Base-by-base conservation (phyloP, 2,329 filamentous ascomycete species). In the Penicillium sp. region DNA sequence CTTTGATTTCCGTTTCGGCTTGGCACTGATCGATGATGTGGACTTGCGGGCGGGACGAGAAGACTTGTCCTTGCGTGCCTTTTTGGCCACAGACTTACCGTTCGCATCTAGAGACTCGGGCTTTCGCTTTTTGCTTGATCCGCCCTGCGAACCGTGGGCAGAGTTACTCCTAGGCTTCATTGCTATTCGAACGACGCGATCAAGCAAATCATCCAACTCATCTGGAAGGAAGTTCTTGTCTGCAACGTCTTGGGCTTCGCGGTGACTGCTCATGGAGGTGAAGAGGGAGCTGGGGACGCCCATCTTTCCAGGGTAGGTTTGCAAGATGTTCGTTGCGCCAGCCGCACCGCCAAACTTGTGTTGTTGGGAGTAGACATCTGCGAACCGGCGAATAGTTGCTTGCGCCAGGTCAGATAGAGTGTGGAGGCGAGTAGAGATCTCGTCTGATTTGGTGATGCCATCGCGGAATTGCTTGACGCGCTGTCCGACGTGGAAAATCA, bases 401-500 rank as follows among this genome's bases (percentile, higher is more conserved):
- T 94, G 90, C 0, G 92, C 86, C 10, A 99, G 82, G 72, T 99
- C 94, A 49, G 90, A 92, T 36, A 99, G 76, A 6, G 92, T 86
- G 70, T 97, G 96, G 0, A 99, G 80, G 59, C 75, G 71, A 28
- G 69, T 70, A n/a, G 70, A 75, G 10, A 77, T 72, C 22, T 71
- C 66, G 28, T 77, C 72, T 0, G 85, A 71, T 43, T 73, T 82
- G 25, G 83, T 82, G 57, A 97, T 85, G 12, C 84, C 89, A 71
- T 99, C 94, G 40, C 85, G 83, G 10, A 92, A 89, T 73, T 93
- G 89, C 79, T 99, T 99, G 52, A 96, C 88, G 10, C 91, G 86
- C 74, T 97, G 92, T 12, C 91, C 91, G 59, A 97, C 89, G 72
- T 94, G 91, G 78, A 89, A 94, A 38, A 99, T 91, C 58, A 96